Conservation (phyloP, 2,329 filamentous ascomycete genomes). For the Pestalotiopsis sp. region DNA sequence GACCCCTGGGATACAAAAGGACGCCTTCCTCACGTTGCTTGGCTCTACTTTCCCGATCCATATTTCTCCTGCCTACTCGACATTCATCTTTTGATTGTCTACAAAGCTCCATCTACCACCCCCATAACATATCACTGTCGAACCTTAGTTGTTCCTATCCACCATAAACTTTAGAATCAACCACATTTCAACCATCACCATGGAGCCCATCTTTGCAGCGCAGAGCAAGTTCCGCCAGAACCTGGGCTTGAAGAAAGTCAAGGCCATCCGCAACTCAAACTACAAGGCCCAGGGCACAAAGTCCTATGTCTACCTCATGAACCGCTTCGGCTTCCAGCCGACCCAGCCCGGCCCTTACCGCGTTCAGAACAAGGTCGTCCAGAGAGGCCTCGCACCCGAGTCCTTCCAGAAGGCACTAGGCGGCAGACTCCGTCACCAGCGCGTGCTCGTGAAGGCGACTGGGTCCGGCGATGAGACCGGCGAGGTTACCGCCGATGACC, state of each 20-base stretch:
- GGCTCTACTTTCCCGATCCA: neutral
- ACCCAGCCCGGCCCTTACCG: conserved; percentile 66
- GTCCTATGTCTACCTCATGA: conserved; percentile 64
- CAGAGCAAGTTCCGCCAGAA: conserved; percentile 39
- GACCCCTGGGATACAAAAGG: neutral
- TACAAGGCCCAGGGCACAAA: conserved; percentile 63
- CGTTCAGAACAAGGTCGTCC: conserved; percentile 48
- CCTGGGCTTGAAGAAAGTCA: conserved; percentile 47
- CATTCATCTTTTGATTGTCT: neutral
- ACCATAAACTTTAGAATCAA: neutral
- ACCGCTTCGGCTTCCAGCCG: conserved; percentile 65
- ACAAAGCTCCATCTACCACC: neutral
- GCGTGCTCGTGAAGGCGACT: conserved; percentile 52
- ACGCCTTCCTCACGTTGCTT: neutral
- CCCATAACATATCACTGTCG: neutral
- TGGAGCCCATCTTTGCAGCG: conserved; percentile 37
- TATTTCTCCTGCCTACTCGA: neutral
- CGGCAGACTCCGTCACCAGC: conserved; percentile 49
- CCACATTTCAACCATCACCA: conserved; percentile 21
- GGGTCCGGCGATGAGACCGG: conserved; percentile 39
- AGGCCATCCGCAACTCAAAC: conserved; percentile 58
- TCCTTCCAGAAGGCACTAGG: conserved; percentile 47
- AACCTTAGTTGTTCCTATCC: neutral
- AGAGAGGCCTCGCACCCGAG: conserved; percentile 47
- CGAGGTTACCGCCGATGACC: conserved; percentile 62